These are phyloP conservation scores for Saccharomycopsis sp. DNA, from an alignment of 805 yeast genomes.

Conservation along the genomic window DNA sequence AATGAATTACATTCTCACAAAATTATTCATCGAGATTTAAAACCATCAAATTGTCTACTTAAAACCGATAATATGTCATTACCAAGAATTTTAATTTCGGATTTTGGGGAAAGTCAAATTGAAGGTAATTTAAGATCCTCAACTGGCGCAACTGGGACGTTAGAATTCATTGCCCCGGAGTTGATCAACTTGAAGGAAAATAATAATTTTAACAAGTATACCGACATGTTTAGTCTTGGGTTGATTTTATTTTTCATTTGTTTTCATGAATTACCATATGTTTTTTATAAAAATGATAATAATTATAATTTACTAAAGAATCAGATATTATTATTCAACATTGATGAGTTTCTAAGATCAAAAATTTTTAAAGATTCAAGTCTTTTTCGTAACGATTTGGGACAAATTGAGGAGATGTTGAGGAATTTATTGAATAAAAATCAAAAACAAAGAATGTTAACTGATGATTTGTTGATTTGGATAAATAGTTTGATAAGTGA, in stretches of 20 bases:
- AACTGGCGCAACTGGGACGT: conserved; percentile 80
- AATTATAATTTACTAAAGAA: conserved; percentile 26
- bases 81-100: conserved; percentile 74
- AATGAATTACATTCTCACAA: conserved; percentile 61
- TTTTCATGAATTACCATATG: conserved; percentile 61
- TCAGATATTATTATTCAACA: conserved; percentile 26
- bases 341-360: conserved; percentile 17
- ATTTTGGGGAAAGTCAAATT: conserved; percentile 81
- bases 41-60: conserved; percentile 79
- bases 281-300: conserved; percentile 20
- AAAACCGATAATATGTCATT: conserved; percentile 25
- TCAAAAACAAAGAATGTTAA: conserved; percentile 30
- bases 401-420: conserved; percentile 29
- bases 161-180: conserved; percentile 86
- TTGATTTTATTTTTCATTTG: conserved; percentile 71
- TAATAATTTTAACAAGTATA: conserved; percentile 53
- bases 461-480: conserved; percentile 10
- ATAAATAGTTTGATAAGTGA: too few species aligned
- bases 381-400: conserved; percentile 21
- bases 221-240: conserved; percentile 79
- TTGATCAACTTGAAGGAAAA: conserved; percentile 30
- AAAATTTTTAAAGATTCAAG: conserved; percentile 14
- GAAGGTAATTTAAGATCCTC: conserved; percentile 55
- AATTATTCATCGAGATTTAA: conserved; percentile 79
- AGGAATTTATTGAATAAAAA: conserved; percentile 28